Evolutionary conservation across 164 flowering plant species (phyloP), one percentile per base, ranked within the genome.

Genomic region (Echeveria elegans): DNA sequence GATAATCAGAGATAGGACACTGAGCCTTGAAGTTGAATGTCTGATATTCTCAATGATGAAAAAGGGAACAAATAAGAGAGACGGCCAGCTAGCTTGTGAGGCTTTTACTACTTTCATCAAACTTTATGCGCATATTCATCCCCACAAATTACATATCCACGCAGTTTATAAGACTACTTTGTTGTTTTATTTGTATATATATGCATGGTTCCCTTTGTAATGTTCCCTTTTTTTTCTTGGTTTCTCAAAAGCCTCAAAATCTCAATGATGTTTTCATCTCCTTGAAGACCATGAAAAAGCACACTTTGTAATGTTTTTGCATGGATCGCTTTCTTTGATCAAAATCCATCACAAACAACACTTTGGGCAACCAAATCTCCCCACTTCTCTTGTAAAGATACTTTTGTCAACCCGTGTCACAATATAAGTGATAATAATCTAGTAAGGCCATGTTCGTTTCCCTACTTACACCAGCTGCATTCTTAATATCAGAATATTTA

Each of bases 241-340:
- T 26, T 53, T 53, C 60, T 53, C 16, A 53, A 53, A 53, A 53
- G 60, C 60, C 31, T 26, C 60, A 53, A 53, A 53, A 53, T 26
- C 60, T 53, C 31, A 56, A 56, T 53, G 60, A 53, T 53, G 60
- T 26, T 53, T 53, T 53, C 60, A 53, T 53, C 60, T 53, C 60
- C 60, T 53, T 28, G 60, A 14, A 53, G 60, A 26, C 60, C 60
- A 53, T 53, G 60, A 30, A 53, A 53, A 53, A 53, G 31, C 31
- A 30, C 30, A 9, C 60, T 26, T 23, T 26, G 60, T 15, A 53
- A 53, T 53, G 31, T 53, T 21, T 52, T 26, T 53, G 60, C 60
- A 53, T 53, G 31, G 60, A 26, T 26, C 60, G 26, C 60, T 53
- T 53, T 53, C 60, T 53, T n/a, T 10, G 18, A 24, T 53, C 31